Base-by-base conservation (phyloP, 805 yeast genomes). In the Candida piceae region DNA sequence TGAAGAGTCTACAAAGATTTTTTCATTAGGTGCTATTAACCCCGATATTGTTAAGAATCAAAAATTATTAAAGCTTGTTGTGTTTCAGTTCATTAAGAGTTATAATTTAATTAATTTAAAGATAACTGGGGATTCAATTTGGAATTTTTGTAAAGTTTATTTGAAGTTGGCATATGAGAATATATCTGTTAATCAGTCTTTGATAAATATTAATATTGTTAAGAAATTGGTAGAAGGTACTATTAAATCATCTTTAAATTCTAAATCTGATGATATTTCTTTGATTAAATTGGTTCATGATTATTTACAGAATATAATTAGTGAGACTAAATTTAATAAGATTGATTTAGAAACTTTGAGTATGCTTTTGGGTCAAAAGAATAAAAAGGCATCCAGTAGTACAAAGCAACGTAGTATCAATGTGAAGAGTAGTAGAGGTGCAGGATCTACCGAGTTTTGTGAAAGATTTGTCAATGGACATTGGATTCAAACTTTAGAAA, bases 1-100 rank as follows among this genome's bases (percentile, higher is more conserved):
- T 3, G 73, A 69, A 18, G 90, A 84, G 44, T 60, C 74, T 20
- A 69, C 74, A 7, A 74, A 72, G 53, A 69, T 83, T 2, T 69
- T 83, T 31, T 78, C 88, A 1, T 57, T 84, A 28, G 94, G 94
- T 1, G 74, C 81, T 20, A 76, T 79, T 35, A 84, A 84, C 49
- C 79, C 80, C 4, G 86, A 80, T 34, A 84, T 84, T 25, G 58
- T 66, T 10, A 63, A 62, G 35, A 79, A 80, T 49, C 70, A 78
- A 28, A 63, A 63, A 8, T 35, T 56, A 1, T 55, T 84, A 30
- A 67, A 78, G 49, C 55, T 67, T 5, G 59, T 65, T 20, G 72
- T 82, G 4, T 73, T 82, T 37, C 65, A 63, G 21, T 62, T 74
- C 41, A 60, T 79, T 22, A 72, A 71, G 42, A 55, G 52, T 26